A percentile compares a stretch with the other conserved stretches of the same genome.
Conservation (phyloP, 768 basidiomycete genomes). For the Pisolithus sp. region DNA sequence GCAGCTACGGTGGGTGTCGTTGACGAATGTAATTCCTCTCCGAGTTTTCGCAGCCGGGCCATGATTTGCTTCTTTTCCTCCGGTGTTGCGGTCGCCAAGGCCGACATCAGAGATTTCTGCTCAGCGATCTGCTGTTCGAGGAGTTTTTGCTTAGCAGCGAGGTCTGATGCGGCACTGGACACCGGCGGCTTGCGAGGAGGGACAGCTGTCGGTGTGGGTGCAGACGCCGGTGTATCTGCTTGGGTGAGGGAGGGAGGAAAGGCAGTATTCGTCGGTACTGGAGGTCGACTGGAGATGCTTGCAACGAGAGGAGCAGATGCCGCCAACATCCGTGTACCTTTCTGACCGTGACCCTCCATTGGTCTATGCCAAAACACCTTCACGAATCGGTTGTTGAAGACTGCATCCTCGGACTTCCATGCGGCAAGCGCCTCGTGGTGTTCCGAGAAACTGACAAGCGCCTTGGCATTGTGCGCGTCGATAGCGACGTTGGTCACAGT, state of each 20-base stretch:
- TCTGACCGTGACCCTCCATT: slow-evolving; percentile 83
- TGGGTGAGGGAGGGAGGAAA: slow-evolving; percentile 7
- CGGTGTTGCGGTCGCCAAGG: slow-evolving; percentile 52
- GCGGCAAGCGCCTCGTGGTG: slow-evolving; percentile 83
- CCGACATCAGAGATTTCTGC: slow-evolving; percentile 80
- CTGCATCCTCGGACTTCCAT: slow-evolving; percentile 92
- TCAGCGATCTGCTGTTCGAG: slow-evolving; percentile 81
- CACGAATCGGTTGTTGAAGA: slow-evolving; percentile 91
- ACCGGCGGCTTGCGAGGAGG: slow-evolving; percentile 33
- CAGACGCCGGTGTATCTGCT: slow-evolving; percentile 42
- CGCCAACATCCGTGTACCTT: slow-evolving; percentile 71
- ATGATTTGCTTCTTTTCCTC: slow-evolving; percentile 80
- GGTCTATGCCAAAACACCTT: slow-evolving; percentile 95
- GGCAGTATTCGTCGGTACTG: slow-evolving; percentile 12
- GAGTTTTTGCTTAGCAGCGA: slow-evolving; percentile 70
- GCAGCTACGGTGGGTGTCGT: slow-evolving; percentile 24
- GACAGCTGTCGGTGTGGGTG: slow-evolving; percentile 23
- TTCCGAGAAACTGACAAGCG: slow-evolving; percentile 78
- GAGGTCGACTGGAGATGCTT: slow-evolving; percentile 41
- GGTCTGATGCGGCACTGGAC: slow-evolving; percentile 37
- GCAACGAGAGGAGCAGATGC: slow-evolving; percentile 75
- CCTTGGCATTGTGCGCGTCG: slow-evolving; percentile 67
- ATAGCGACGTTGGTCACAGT: slow-evolving; percentile 89
- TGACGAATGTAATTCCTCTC: slow-evolving; percentile 65
- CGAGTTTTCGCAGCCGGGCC: slow-evolving; percentile 65